Evolutionary conservation across 208 protist species (phyloP).

Genomic region (Leishmania mexicana): DNA sequence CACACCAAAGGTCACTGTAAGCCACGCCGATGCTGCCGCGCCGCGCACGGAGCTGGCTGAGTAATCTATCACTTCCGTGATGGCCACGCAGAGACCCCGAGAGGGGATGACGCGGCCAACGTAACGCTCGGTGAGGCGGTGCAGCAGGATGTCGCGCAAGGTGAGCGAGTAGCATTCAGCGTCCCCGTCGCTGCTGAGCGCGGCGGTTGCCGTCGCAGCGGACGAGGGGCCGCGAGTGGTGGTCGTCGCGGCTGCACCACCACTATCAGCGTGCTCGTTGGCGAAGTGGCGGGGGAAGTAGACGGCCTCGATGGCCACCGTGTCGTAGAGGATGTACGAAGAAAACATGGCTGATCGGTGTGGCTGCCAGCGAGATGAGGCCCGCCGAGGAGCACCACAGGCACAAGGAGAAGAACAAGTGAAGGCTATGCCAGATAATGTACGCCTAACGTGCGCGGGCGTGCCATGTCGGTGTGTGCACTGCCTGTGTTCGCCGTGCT

Average conservation of each 20-base stretch:
- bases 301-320: slow-evolving; percentile 81
- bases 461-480: background rate
- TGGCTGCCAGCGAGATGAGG: too few species aligned
- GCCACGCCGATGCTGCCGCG: slow-evolving; percentile 67
- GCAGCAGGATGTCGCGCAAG: slow-evolving; percentile 59
- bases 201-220: background rate
- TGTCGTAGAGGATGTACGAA: slow-evolving; percentile 70
- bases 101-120: slow-evolving; percentile 70
- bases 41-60: slow-evolving; percentile 55
- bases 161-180: slow-evolving; percentile 33
- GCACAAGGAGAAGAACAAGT: background rate
- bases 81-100: slow-evolving; percentile 70
- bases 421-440: background rate
- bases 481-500: background rate
- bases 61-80: slow-evolving; percentile 61
- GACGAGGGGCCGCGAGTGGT: background rate
- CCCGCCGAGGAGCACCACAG: background rate
- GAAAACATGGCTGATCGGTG: slow-evolving; percentile 62
- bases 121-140: slow-evolving; percentile 85
- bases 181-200: background rate
- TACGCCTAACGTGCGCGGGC: background rate
- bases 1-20: slow-evolving; percentile 64
- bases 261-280: background rate
- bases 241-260: background rate
- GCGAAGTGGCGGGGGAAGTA: slow-evolving; percentile 54